Conservation (phyloP, 2,329 filamentous ascomycete genomes). For the Aspergillus fructus region DNA sequence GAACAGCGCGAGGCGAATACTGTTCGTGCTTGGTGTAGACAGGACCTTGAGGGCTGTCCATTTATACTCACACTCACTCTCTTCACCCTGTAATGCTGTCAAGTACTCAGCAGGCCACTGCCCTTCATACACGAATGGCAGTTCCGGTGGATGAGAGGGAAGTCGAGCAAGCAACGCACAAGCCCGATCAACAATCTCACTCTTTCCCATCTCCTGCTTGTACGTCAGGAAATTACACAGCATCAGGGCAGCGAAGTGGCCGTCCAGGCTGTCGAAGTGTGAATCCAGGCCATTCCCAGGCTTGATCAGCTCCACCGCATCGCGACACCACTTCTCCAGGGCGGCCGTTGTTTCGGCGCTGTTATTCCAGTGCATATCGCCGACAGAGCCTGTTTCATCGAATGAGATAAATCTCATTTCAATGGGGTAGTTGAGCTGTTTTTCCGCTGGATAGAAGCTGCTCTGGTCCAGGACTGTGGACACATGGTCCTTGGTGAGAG, state of each 20-base stretch:
- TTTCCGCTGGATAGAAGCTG: conserved; percentile 1
- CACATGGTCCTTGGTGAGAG: not conserved
- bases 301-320: conserved; percentile 6
- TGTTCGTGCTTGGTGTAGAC: conserved; percentile 10
- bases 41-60: conserved; percentile 8
- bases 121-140: conserved; percentile 5
- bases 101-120: not conserved
- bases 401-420: conserved; percentile 11
- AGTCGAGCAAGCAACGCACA: conserved; percentile 10
- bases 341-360: conserved; percentile 3
- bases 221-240: conserved; percentile 6
- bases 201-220: conserved; percentile 2
- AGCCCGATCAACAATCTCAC: conserved; percentile 8
- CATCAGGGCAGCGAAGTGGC: conserved; percentile 4
- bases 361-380: not conserved
- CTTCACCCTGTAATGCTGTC: too few relatives aligned
- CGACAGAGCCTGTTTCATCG: not conserved
- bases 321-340: conserved; percentile 10
- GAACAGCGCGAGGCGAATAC: conserved; percentile 11
- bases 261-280: conserved; percentile 7
- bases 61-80: not conserved
- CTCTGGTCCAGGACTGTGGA: conserved; percentile 1
- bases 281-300: conserved; percentile 1
- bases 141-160: conserved; percentile 9
- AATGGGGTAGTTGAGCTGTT: conserved; percentile 7